Base-by-base conservation (phyloP, 2,329 filamentous ascomycete species). In the Anisogramma anomala region DNA sequence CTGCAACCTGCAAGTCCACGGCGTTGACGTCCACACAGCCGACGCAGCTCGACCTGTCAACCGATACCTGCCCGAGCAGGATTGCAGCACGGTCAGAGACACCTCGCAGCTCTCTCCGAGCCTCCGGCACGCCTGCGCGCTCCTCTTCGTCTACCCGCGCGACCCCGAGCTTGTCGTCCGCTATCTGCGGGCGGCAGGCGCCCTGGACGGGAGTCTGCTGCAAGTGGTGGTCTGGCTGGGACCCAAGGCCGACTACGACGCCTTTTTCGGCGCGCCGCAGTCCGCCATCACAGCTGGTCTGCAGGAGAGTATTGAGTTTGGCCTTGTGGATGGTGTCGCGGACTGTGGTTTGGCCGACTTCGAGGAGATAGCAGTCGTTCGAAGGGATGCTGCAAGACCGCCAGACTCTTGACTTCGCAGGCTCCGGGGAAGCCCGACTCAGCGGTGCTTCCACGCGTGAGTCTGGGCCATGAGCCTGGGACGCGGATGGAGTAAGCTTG, bases 101-200 rank as follows among this genome's bases (percentile, higher is more conserved):
- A 41, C 44, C n/a, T 47, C 34, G 36, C 37, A 46, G 34, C 30
- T 44, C 18, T 41, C 33, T 3, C n/a, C 41, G 1, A 17, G 22
- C 9, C 25, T 37, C 9, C 23, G 8, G 1, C 3, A 13, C 8
- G 31, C 41, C 1, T 26, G 19, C 4, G 28, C 44, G 6, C 13
- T 47, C n/a, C 10, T 47, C 1, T 47, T 47, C 6, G 41, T 44
- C 11, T 47, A 47, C 18, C 44, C 44, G 7, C 41, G 44, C 2
- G 44, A 44, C 6, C 41, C 41, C 6, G 14, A 9, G 3, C 25
- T 47, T 6, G 18, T 47, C 3, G 14, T 1, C 4, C 34, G 37
- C 3, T 47, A 47, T n/a, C 33, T 47, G 15, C 6, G 9, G 10
- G 17, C 41, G 8, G 35, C 30, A n/a, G 6, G 22, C 5, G 9